A percentile compares a stretch with the other conserved stretches of the same genome.
Evolutionary conservation across 2,329 filamentous ascomycete genomes (phyloP).

Genomic region (Boeremia exigua): DNA sequence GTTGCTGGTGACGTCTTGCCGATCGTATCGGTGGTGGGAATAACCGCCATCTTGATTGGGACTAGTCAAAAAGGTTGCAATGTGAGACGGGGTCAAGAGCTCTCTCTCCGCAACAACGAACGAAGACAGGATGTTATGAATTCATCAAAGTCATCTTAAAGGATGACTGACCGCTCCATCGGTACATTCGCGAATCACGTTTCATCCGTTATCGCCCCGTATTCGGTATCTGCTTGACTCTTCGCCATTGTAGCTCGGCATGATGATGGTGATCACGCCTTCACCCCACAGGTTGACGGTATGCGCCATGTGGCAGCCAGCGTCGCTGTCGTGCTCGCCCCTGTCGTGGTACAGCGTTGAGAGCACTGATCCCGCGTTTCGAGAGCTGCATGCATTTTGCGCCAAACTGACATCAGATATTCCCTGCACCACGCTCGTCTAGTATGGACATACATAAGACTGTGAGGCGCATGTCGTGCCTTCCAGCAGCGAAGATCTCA

Average conservation of each 20-base stretch:
- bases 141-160: conserved; percentile 11
- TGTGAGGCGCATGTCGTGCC: not conserved
- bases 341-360: conserved; percentile 5
- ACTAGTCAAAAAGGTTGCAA: not conserved
- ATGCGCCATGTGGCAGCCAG: conserved; percentile 23
- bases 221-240: conserved; percentile 1
- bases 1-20: conserved; percentile 17
- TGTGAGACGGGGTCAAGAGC: not conserved
- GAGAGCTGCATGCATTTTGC: not conserved
- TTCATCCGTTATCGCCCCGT: conserved; percentile 18
- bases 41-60: conserved; percentile 24
- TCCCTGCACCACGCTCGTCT: not conserved
- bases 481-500: not conserved
- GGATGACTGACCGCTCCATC: not conserved
- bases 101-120: not conserved
- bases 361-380: not conserved
- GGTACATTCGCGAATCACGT: not conserved
- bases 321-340: conserved; percentile 21
- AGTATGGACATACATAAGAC: conserved; percentile 11
- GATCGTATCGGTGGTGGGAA: conserved; percentile 20
- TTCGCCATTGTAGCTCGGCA: conserved; percentile 15
- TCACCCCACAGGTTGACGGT: conserved; percentile 40
- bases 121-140: not conserved
- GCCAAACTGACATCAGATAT: not conserved
- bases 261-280: conserved; percentile 37